Evolutionary conservation across 768 basidiomycete species (phyloP).

Genomic region (Amanita muscaria): DNA sequence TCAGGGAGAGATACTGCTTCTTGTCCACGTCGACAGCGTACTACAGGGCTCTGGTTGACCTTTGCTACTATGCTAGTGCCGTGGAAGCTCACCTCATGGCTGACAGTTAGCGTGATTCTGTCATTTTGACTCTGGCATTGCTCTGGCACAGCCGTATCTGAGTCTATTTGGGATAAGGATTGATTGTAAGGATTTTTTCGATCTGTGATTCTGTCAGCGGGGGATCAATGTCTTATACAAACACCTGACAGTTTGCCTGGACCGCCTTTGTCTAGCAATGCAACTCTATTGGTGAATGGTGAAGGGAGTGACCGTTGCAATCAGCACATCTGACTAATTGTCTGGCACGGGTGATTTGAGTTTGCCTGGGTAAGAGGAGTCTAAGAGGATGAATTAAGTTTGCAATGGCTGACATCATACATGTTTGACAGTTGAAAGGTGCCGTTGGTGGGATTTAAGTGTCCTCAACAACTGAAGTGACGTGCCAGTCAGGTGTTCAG

Average conservation of each 20-base stretch:
- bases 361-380: constrained; percentile 40
- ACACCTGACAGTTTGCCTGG: constrained; percentile 50
- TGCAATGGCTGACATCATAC: no score
- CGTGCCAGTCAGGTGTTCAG: no score
- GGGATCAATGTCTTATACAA: no score
- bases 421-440: no score
- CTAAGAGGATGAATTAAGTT: no score
- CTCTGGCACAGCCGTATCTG: constrained; percentile 55
- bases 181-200: constrained; percentile 39
- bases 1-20: constrained; percentile 54
- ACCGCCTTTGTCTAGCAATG: constrained; percentile 51
- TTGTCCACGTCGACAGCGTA: constrained; percentile 59
- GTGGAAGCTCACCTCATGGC: constrained; percentile 59
- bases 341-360: constrained; percentile 65
- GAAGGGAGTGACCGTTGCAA: constrained; percentile 53
- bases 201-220: no score
- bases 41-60: constrained; percentile 31
- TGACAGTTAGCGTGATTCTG: constrained; percentile 63
- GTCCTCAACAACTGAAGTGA: no score
- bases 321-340: constrained; percentile 55
- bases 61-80: constrained; percentile 54
- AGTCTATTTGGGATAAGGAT: constrained; percentile 51
- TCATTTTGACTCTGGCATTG: no score
- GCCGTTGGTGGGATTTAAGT: no score
- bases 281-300: constrained; percentile 44